Percentiles rank a stretch among this genome's conserved stretches.
phyloP scores from a whole-genome alignment of 768 basidiomycete species.

The Sarcomyxa edulis region DNA sequence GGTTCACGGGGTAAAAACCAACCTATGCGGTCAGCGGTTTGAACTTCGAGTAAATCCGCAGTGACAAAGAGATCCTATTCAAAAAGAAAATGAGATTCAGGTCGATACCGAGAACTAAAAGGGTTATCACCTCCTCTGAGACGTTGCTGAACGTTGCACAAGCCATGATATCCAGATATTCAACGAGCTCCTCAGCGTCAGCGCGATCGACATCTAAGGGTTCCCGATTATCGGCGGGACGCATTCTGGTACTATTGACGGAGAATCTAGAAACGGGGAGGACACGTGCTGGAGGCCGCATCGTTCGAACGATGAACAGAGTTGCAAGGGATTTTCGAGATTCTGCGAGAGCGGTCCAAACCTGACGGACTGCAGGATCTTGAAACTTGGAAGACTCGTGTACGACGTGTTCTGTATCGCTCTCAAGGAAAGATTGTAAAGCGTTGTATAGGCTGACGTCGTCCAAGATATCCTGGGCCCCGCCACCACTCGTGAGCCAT shows the following conservation, averaged over 20 bases:
- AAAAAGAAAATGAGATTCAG: constrained; percentile 1
- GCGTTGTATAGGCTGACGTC: constrained; percentile 59
- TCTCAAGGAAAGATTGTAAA: constrained; percentile 55
- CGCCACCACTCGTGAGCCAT: constrained; percentile 71
- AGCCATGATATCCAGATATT: constrained; percentile 73
- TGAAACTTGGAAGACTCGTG: constrained; percentile 34
- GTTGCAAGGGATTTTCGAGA: constrained; percentile 34
- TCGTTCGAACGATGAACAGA: constrained; percentile 50
- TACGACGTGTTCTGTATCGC: constrained; percentile 45
- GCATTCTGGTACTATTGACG: constrained; percentile 18
- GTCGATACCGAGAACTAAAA: constrained; percentile 5
- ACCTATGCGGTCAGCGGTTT: constrained; percentile 71
- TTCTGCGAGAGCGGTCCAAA: constrained; percentile 39
- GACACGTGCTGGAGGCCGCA: constrained; percentile 45
- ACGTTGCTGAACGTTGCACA: constrained; percentile 71
- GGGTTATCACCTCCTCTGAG: constrained; percentile 56
- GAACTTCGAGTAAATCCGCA: constrained; percentile 75
- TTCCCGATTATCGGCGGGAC: constrained; percentile 36
- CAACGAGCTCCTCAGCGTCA: constrained; percentile 67
- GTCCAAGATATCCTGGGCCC: constrained; percentile 75
- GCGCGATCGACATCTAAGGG: constrained; percentile 62
- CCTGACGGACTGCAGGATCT: constrained; percentile 39
- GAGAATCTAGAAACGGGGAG: constrained; percentile 19
- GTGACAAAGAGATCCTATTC: constrained; percentile 71
- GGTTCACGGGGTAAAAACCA: constrained; percentile 70